A percentile compares a stretch with the other conserved stretches of the same genome.
phyloP scores from a whole-genome alignment of 2,329 filamentous ascomycete genomes.

The Teratosphaeria pseudoeucalypti region DNA sequence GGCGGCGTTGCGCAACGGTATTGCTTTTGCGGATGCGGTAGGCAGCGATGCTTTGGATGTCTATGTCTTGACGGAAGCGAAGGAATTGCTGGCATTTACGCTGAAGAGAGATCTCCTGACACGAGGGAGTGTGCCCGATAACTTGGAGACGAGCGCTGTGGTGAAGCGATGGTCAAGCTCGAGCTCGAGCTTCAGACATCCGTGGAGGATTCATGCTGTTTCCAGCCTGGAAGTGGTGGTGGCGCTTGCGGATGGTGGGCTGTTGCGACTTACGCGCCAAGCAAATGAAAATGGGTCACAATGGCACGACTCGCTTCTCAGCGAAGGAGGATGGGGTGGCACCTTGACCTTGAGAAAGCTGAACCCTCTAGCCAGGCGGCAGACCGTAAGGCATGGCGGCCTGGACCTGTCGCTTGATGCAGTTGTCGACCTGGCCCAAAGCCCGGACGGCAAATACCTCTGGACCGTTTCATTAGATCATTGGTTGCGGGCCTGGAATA shows the following conservation, averaged over 20 bases:
- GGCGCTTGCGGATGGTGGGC: constrained; percentile 67
- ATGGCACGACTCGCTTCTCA: constrained; percentile 66
- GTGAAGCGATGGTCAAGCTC: constrained; percentile 65
- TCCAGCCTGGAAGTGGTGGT: constrained; percentile 65
- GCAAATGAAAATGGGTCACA: constrained; percentile 40
- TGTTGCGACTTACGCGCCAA: constrained; percentile 59
- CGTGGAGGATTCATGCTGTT: constrained; percentile 70
- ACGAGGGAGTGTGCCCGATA: constrained; percentile 45
- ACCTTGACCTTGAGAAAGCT: constrained; percentile 53
- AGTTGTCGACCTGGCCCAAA: constrained; percentile 48
- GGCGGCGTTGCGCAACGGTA: constrained; percentile 61
- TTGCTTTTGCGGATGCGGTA: constrained; percentile 73
- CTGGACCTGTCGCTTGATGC: constrained; percentile 57
- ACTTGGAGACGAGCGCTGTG: constrained; percentile 63
- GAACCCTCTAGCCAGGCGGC: constrained; percentile 55
- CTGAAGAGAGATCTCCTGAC: constrained; percentile 74
- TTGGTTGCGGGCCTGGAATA: constrained; percentile 79
- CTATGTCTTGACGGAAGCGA: constrained; percentile 69
- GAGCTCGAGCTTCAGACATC: constrained; percentile 65
- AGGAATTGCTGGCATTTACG: constrained; percentile 73
- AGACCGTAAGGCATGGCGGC: constrained; percentile 54
- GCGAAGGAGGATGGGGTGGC: constrained; percentile 55
- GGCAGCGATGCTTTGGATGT: constrained; percentile 62
- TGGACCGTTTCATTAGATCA: constrained; percentile 87
- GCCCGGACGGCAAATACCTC: constrained; percentile 41